phyloP scores from a whole-genome alignment of 805 yeast species.

The Saturnispora bothae region DNA sequence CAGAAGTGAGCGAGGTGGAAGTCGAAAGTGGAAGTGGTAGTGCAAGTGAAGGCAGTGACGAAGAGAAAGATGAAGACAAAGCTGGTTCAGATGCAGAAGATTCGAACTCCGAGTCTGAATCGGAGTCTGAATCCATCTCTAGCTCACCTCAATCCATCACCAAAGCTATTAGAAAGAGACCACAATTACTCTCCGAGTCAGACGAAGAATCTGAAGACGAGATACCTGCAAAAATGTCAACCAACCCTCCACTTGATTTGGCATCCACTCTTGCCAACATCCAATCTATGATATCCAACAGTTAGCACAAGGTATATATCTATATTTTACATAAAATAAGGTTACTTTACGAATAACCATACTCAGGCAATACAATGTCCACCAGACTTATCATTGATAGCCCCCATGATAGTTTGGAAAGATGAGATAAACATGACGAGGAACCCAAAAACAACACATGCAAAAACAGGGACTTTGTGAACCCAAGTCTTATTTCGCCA shows the following conservation, averaged over 20 bases:
- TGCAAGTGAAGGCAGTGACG: not conserved
- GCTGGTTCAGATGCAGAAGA: not conserved
- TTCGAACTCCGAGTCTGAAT: not conserved
- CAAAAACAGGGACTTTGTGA: constrained; percentile 46
- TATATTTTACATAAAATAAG: too few species aligned
- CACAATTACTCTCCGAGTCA: not conserved
- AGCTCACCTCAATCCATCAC: too few species aligned
- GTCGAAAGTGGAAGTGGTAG: not conserved
- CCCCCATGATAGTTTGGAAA: constrained; percentile 49
- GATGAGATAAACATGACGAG: constrained; percentile 75
- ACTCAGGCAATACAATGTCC: constrained; percentile 36
- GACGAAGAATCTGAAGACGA: too few species aligned
- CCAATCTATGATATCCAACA: not conserved
- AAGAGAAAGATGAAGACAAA: not conserved
- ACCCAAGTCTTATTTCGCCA: constrained; percentile 29
- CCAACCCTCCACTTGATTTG: too few species aligned
- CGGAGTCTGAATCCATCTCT: not conserved
- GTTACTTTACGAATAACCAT: too few species aligned
- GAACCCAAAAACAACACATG: constrained; percentile 62
- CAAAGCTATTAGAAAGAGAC: not conserved
- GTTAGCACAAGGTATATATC: too few species aligned
- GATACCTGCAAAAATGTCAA: too few species aligned
- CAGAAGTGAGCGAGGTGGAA: not conserved
- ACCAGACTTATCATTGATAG: constrained; percentile 30
- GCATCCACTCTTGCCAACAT: not conserved